A percentile compares a stretch with the other conserved stretches of the same genome.
These are phyloP conservation scores for Caryopteris hybrid DNA, from an alignment of 305 asterid species.

Conservation along the genomic window DNA sequence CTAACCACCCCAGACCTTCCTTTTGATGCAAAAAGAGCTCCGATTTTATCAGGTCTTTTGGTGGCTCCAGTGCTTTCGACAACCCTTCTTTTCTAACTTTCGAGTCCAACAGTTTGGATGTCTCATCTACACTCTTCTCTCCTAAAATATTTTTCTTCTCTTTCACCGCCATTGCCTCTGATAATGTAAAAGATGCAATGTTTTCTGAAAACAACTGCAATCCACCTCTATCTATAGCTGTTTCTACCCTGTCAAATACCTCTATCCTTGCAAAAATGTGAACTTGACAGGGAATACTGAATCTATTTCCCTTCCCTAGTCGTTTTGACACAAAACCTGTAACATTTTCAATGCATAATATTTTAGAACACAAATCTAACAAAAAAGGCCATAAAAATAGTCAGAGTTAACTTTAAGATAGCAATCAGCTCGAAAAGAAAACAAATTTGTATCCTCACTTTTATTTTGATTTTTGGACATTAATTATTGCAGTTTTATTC, in stretches of 20 bases:
- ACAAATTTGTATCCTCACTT: background rate
- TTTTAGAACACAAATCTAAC: background rate
- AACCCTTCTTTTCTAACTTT: constrained; percentile 45
- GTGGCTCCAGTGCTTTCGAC: constrained; percentile 68
- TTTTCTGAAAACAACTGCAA: constrained; percentile 53
- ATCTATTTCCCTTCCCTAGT: constrained; percentile 36
- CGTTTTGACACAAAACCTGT: constrained; percentile 83
- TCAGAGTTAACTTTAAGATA: background rate
- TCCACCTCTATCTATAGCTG: constrained; percentile 44
- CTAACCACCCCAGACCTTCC: constrained; percentile 85
- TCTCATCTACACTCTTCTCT: constrained; percentile 73
- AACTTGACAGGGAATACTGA: constrained; percentile 71
- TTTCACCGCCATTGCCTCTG: constrained; percentile 60
- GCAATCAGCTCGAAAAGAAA: background rate
- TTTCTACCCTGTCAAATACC: constrained; percentile 49
- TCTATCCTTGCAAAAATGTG: constrained; percentile 70
- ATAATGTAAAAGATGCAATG: constrained; percentile 47
- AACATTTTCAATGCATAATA: constrained; percentile 11
- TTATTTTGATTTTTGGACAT: no score
- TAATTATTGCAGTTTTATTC: background rate
- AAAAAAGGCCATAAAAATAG: background rate
- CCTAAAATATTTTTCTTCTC: constrained; percentile 33
- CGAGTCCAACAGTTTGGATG: constrained; percentile 68
- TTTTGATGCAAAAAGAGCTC: constrained; percentile 80
- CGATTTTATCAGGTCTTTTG: constrained; percentile 52